phyloP scores from a whole-genome alignment of 2,329 filamentous ascomycete species.

The Aspergillus tamarii region DNA sequence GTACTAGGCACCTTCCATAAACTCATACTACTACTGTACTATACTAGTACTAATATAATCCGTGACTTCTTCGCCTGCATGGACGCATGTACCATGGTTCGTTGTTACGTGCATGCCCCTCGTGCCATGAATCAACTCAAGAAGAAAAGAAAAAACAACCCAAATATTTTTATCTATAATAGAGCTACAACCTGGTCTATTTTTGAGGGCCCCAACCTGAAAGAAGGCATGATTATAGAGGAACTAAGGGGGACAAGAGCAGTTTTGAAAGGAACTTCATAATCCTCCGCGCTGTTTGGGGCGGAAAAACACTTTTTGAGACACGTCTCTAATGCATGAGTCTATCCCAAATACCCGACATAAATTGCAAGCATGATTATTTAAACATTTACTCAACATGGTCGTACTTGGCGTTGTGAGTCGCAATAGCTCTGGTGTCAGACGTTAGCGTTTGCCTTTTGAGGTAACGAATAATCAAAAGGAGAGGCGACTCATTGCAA shows the following conservation, averaged over 20 bases:
- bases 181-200: background rate
- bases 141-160: background rate
- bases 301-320: conserved; percentile 19
- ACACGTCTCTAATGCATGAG: conserved; percentile 28
- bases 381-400: conserved; percentile 40
- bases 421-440: conserved; percentile 68
- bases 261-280: background rate
- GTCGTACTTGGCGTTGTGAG: conserved; percentile 75
- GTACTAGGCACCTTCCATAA: too few species aligned
- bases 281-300: background rate
- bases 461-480: background rate
- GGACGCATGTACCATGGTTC: background rate
- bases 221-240: background rate
- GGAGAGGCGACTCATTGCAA: background rate
- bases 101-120: background rate
- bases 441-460: conserved; percentile 10
- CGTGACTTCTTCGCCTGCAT: too few species aligned
- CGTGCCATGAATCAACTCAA: background rate
- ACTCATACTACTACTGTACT: too few species aligned
- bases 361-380: conserved; percentile 15
- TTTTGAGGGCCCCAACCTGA: background rate
- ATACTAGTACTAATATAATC: too few species aligned
- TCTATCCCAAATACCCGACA: conserved; percentile 30
- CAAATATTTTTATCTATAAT: background rate
- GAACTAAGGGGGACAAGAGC: background rate